These are phyloP conservation scores for Ustilago nuda DNA, from an alignment of 1,284 basidiomycete genomes.

Conservation along the genomic window DNA sequence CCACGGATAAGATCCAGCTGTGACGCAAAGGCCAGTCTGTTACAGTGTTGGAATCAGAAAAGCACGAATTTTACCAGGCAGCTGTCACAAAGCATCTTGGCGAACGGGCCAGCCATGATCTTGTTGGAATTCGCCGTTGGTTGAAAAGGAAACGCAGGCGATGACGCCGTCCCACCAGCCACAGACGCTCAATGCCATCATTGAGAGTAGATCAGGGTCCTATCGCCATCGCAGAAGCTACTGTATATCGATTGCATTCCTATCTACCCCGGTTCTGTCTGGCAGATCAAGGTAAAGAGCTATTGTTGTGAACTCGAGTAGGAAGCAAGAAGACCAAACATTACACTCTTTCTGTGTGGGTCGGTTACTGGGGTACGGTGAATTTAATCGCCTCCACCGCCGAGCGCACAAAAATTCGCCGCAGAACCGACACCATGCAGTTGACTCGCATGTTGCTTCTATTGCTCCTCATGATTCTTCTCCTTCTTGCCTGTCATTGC, in stretches of 20 bases:
- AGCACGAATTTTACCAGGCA: conserved; percentile 7
- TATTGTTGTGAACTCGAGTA: too few relatives aligned
- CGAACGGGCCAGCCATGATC: not conserved
- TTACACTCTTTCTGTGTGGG: not conserved
- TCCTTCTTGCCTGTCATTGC: too few relatives aligned
- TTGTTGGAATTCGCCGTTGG: conserved; percentile 1
- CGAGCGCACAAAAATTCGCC: not conserved
- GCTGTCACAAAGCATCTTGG: not conserved
- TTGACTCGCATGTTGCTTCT: not conserved
- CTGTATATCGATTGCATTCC: too few relatives aligned
- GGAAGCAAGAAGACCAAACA: too few relatives aligned
- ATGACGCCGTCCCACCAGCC: conserved; percentile 1
- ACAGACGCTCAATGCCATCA: conserved; percentile 1
- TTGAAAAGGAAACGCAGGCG: not conserved
- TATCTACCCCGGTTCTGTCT: too few relatives aligned
- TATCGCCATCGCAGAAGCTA: not conserved
- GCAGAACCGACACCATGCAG: not conserved
- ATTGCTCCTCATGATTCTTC: too few relatives aligned
- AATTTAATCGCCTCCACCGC: not conserved
- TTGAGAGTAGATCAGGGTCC: not conserved
- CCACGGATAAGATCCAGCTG: conserved; percentile 2
- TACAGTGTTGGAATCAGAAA: conserved; percentile 1
- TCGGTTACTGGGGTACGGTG: not conserved
- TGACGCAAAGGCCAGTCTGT: conserved; percentile 7
- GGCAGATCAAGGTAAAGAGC: too few relatives aligned